Base-by-base conservation (phyloP, 345 rosid species). In the Psidium guajava region DNA sequence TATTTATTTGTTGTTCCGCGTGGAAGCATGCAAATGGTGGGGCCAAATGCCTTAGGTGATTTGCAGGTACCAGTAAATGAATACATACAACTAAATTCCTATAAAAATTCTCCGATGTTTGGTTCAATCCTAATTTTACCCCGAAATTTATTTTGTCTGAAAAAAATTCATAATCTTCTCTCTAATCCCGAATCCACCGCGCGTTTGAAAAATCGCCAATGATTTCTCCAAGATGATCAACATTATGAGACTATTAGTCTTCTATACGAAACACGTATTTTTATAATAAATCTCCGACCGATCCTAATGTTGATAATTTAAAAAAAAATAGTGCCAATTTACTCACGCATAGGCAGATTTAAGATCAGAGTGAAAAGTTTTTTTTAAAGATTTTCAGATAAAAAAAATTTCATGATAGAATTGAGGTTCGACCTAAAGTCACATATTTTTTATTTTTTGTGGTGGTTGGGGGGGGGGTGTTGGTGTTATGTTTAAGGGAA, bases 211-310 rank as follows among this genome's bases (percentile, higher is more conserved):
- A 64, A 64, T 28, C 11, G 2, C 22, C 32, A 15, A 2, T 15
- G 8, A 11, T 28, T 15, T 32, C 3, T 64, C 32, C 42, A 28
- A 64, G 75, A 64, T 8, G 16, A 28, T 64, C 22, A 28, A 64
- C 16, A 64, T 28, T 16, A 64, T 15, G 0, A 28, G 0, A 7
- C 1, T 0, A 3, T 0, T 3, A 5, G 15, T 64, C 11, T 64
- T 64, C 4, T 6, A 8, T 28, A 28, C 44, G 8, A 64, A 64
- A 28, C 11, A 0, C 3, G 3, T 28, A 18, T 64, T 64, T 8
- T 16, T 42, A 28, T 64, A 64, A 64, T 0, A 5, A 64, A 64
- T 3, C 21, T 64, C 11, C 3, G 1, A 8, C 22, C 4, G 4
- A 1, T 16, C 44, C 16, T 14, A 11, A 61, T 8, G 8, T 28